phyloP scores from a whole-genome alignment of 257 asterid species.

The Solanum sitiens region DNA sequence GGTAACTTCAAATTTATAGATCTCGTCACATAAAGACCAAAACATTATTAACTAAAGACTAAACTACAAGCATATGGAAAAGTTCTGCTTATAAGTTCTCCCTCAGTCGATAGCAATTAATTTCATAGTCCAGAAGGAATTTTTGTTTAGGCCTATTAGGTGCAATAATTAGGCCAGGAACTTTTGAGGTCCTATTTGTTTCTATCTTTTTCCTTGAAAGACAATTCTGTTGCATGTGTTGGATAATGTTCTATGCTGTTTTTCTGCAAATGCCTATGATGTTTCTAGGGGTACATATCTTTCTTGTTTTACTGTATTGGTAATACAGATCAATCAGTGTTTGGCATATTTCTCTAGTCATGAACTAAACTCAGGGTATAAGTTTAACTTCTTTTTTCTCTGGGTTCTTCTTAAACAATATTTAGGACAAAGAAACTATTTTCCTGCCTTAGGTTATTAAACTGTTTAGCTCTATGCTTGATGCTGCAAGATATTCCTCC shows the following conservation, averaged over 20 bases:
- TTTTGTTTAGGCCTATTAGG: background rate
- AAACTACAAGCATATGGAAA: background rate
- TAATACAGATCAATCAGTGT: background rate
- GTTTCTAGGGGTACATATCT: background rate
- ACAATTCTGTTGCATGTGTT: background rate
- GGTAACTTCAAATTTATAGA: conserved; percentile 22
- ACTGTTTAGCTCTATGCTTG: background rate
- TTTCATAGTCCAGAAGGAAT: background rate
- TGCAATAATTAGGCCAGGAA: background rate
- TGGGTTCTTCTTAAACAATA: background rate
- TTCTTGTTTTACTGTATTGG: background rate
- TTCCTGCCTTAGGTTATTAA: background rate
- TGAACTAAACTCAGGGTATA: background rate
- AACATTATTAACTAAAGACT: background rate
- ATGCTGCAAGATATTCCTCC: background rate
- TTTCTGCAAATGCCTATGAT: background rate
- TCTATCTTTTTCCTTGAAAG: background rate
- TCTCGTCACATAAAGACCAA: background rate
- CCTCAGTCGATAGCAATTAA: background rate
- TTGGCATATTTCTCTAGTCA: background rate
- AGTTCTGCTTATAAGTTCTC: background rate
- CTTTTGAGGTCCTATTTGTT: background rate
- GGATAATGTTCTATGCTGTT: background rate
- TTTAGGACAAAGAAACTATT: background rate
- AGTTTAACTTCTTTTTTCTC: background rate